phyloP scores from a whole-genome alignment of 106 monocot species.

The Chionographis japonica region DNA sequence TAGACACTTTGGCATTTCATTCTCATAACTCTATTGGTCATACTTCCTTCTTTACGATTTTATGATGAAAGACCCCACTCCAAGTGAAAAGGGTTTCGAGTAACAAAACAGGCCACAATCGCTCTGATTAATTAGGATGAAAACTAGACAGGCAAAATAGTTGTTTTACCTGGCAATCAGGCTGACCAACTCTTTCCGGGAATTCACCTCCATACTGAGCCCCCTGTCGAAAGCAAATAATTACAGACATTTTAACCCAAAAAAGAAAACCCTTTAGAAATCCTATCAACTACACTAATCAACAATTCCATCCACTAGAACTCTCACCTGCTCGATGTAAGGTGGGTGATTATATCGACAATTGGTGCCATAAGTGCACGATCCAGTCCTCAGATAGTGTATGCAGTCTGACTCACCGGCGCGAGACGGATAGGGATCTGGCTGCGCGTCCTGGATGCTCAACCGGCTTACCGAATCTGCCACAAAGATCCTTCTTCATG shows the following conservation, averaged over 20 bases:
- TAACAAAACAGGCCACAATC: no score
- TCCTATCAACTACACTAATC: background rate
- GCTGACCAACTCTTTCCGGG: conserved; percentile 74
- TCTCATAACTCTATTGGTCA: no score
- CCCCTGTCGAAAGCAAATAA: conserved; percentile 25
- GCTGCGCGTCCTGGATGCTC: conserved; percentile 15
- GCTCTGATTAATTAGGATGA: no score
- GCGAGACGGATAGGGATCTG: conserved; percentile 47
- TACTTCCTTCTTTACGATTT: no score
- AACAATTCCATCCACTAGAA: background rate
- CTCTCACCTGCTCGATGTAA: conserved; percentile 32
- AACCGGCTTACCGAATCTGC: conserved; percentile 37
- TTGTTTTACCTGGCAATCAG: conserved; percentile 67
- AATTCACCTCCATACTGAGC: conserved; percentile 33
- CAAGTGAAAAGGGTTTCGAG: no score
- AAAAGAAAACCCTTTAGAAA: background rate
- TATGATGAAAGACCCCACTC: no score
- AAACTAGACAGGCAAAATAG: no score
- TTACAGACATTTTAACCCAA: background rate
- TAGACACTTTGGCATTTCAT: no score
- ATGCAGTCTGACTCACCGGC: conserved; percentile 72
- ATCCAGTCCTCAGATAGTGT: conserved; percentile 65
- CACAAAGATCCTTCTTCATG: background rate
- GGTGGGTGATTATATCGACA: conserved; percentile 82
- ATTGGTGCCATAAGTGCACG: conserved; percentile 71